Conservation (phyloP, 164 flowering plant species). For the Liquidambar formosana region DNA sequence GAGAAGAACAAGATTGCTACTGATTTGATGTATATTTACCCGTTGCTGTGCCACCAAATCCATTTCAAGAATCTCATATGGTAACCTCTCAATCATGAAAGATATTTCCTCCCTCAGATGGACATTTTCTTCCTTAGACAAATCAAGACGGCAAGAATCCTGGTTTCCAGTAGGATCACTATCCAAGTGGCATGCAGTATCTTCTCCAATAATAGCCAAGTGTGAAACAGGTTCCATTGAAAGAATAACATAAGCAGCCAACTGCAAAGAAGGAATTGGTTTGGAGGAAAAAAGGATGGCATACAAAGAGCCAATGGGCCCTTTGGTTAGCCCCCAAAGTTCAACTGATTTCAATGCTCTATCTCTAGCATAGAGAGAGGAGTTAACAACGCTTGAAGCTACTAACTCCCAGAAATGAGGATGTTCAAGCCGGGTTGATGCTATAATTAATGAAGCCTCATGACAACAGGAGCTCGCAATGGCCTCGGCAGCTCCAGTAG, state of each 20-base stretch:
- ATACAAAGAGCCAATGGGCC: constrained; percentile 79
- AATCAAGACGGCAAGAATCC: constrained; percentile 33
- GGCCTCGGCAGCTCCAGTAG: constrained; percentile 77
- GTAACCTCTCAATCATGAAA: constrained; percentile 54
- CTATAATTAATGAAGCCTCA: constrained; percentile 59
- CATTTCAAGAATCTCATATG: constrained; percentile 52
- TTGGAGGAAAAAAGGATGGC: constrained; percentile 75
- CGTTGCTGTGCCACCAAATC: constrained; percentile 55
- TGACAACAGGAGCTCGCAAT: constrained; percentile 46
- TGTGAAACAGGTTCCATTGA: constrained; percentile 65
- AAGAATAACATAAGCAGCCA: constrained; percentile 74
- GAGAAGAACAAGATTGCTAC: neutral
- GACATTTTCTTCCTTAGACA: constrained; percentile 44
- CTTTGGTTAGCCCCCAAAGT: constrained; percentile 86
- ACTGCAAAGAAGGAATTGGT: constrained; percentile 63
- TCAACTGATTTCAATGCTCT: constrained; percentile 72
- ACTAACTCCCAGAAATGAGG: constrained; percentile 78
- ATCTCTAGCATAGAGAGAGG: constrained; percentile 58
- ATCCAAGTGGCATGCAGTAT: constrained; percentile 13
- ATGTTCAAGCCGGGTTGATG: constrained; percentile 50
- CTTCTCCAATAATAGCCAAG: constrained; percentile 48
- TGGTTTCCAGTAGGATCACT: constrained; percentile 21
- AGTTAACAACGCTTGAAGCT: constrained; percentile 56
- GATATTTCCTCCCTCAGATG: constrained; percentile 72
- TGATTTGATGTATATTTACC: constrained; percentile 41